Conservation (phyloP, 2,329 filamentous ascomycete species). For the Alternaria conjuncta region DNA sequence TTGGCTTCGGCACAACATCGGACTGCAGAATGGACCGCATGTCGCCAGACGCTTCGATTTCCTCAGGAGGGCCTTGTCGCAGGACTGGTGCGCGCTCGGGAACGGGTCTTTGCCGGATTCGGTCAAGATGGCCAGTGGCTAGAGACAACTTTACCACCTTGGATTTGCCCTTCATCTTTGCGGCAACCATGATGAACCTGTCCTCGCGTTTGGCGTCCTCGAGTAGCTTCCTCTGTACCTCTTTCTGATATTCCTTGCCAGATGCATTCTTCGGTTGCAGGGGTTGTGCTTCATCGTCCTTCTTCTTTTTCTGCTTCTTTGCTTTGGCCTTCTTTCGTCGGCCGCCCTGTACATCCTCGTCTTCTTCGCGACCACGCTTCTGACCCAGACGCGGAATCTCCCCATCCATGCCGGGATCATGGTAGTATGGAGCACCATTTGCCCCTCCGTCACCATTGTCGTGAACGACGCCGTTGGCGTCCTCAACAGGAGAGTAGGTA, state of each 20-base stretch:
- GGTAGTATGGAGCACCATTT: conserved; percentile 28
- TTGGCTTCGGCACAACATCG: conserved; percentile 37
- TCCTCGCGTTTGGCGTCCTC: conserved; percentile 53
- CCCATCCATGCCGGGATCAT: conserved; percentile 29
- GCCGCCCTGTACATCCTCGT: conserved; percentile 34
- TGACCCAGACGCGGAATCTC: conserved; percentile 41
- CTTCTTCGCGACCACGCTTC: conserved; percentile 39
- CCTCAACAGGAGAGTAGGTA: conserved; percentile 49
- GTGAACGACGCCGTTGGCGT: conserved; percentile 31
- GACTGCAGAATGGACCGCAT: conserved; percentile 46
- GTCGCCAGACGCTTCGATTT: conserved; percentile 29
- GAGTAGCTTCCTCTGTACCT: conserved; percentile 53
- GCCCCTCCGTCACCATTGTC: conserved; percentile 26
- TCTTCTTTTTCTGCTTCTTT: conserved; percentile 42
- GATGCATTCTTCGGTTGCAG: conserved; percentile 51
- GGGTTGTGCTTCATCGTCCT: conserved; percentile 45
- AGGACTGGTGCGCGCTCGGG: conserved; percentile 28
- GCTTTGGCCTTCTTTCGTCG: conserved; percentile 25
- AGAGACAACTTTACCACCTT: conserved; percentile 52
- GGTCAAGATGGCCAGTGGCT: conserved; percentile 44
- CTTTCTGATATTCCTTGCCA: conserved; percentile 56
- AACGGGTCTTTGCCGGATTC: conserved; percentile 41
- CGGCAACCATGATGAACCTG: conserved; percentile 54
- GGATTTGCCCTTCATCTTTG: conserved; percentile 54
- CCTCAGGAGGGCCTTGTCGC: conserved; percentile 28